A percentile compares a stretch with the other conserved stretches of the same genome.
These are phyloP conservation scores for Aspergillus tamarii DNA, from an alignment of 2,329 filamentous ascomycete genomes.

Conservation along the genomic window DNA sequence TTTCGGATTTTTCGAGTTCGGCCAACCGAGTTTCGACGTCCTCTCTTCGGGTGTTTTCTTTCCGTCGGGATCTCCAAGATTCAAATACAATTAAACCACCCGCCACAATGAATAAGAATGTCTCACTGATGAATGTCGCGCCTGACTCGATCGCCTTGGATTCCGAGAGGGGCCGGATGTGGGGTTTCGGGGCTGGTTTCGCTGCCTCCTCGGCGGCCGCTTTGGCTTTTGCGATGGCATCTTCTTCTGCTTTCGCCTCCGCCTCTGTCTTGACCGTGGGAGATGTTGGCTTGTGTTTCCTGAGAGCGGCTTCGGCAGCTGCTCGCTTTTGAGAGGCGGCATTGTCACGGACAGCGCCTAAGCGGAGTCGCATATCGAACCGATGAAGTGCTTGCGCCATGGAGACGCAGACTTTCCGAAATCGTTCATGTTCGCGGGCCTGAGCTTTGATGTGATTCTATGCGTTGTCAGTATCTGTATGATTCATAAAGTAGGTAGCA, in stretches of 20 bases:
- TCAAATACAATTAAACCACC: conserved; percentile 66
- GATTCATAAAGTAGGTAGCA: background rate
- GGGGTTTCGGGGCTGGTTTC: conserved; percentile 52
- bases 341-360: conserved; percentile 66
- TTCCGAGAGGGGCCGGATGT: conserved; percentile 67
- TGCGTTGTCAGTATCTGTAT: conserved; percentile 26
- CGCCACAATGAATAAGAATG: conserved; percentile 68
- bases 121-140: conserved; percentile 69
- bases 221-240: conserved; percentile 48
- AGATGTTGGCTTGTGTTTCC: conserved; percentile 54
- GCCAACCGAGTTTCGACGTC: conserved; percentile 63
- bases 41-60: conserved; percentile 62
- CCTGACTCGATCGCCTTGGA: conserved; percentile 70
- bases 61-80: conserved; percentile 62
- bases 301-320: conserved; percentile 58
- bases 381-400: conserved; percentile 68
- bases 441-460: conserved; percentile 70
- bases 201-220: conserved; percentile 50
- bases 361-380: conserved; percentile 68
- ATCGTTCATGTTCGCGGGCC: conserved; percentile 69
- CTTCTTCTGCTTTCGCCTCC: conserved; percentile 60
- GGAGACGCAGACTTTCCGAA: conserved; percentile 62
- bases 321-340: conserved; percentile 52
- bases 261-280: conserved; percentile 67
- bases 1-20: conserved; percentile 58